Percentiles rank a stretch among this genome's conserved stretches.
Evolutionary conservation across 2,329 filamentous ascomycete genomes (phyloP).

Genomic region (Aspergillus sp.): DNA sequence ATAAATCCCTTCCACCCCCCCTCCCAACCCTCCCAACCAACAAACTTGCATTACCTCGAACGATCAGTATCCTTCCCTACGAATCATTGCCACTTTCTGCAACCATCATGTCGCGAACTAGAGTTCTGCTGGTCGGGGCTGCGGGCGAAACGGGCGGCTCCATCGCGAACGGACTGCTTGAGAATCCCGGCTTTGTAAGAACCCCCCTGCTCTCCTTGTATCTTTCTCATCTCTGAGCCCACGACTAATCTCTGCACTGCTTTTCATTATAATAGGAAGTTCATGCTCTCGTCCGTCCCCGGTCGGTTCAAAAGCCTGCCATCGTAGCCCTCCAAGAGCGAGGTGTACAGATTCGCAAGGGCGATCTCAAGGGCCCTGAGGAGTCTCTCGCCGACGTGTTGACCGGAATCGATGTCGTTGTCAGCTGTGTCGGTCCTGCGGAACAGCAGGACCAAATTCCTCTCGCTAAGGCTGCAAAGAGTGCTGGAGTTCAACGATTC

Average conservation of each 20-base stretch:
- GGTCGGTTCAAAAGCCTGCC: constrained; percentile 51
- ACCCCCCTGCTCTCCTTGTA: constrained; percentile 3
- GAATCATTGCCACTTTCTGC: constrained; percentile 10
- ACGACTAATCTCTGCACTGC: constrained; percentile 9
- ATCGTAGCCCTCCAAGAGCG: constrained; percentile 42
- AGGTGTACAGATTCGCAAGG: constrained; percentile 48
- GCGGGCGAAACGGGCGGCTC: constrained; percentile 44
- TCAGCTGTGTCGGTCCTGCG: constrained; percentile 43
- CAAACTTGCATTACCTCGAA: background rate
- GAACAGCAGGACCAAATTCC: constrained; percentile 47
- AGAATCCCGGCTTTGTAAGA: constrained; percentile 28
- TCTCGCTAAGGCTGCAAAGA: constrained; percentile 52
- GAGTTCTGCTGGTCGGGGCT: constrained; percentile 41
- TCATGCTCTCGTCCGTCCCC: constrained; percentile 49
- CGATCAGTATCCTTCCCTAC: background rate
- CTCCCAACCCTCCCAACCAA: background rate
- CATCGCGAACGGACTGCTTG: constrained; percentile 40
- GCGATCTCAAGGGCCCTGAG: constrained; percentile 46
- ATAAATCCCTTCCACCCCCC: constrained; percentile 2
- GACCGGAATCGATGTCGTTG: constrained; percentile 48
- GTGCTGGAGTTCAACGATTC: constrained; percentile 54
- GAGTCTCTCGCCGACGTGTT: constrained; percentile 48
- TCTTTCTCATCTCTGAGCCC: background rate
- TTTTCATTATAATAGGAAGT: constrained; percentile 45
- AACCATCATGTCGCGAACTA: constrained; percentile 37